Evolutionary conservation across 2,329 filamentous ascomycete genomes (phyloP).

Genomic region (Biscogniauxia sp.): DNA sequence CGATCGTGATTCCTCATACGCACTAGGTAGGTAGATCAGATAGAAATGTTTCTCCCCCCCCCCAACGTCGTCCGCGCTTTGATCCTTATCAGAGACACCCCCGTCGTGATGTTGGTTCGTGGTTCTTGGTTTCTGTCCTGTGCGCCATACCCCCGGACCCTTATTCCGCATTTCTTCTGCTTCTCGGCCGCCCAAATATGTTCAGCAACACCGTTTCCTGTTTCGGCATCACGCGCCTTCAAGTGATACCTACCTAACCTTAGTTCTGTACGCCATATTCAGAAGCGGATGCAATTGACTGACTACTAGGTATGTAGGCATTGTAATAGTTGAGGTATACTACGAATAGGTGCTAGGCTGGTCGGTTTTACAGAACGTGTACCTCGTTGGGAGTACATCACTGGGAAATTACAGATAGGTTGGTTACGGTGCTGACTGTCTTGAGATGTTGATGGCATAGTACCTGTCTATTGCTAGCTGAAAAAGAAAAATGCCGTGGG

Average conservation of each 20-base stretch:
- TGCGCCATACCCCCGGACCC: not conserved
- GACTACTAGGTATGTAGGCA: too few relatives aligned
- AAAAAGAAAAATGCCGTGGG: not conserved
- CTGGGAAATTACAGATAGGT: not conserved
- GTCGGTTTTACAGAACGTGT: not conserved
- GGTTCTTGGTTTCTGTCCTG: not conserved
- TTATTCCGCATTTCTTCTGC: not conserved
- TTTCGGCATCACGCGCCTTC: too few relatives aligned
- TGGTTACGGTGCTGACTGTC: not conserved
- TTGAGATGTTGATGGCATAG: not conserved
- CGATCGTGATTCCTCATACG: too few relatives aligned
- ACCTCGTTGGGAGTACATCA: not conserved
- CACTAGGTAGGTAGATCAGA: too few relatives aligned
- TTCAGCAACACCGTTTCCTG: too few relatives aligned
- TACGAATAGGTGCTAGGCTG: too few relatives aligned
- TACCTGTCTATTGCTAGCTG: not conserved
- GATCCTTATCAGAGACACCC: not conserved
- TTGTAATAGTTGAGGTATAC: too few relatives aligned
- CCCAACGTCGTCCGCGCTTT: not conserved
- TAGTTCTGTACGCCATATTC: too few relatives aligned
- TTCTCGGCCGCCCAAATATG: not conserved
- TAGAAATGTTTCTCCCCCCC: too few relatives aligned
- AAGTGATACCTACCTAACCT: too few relatives aligned
- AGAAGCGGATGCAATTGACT: too few relatives aligned
- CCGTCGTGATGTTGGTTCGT: not conserved